phyloP scores from a whole-genome alignment of 163 green algal species.

The Prototheca cutis region DNA sequence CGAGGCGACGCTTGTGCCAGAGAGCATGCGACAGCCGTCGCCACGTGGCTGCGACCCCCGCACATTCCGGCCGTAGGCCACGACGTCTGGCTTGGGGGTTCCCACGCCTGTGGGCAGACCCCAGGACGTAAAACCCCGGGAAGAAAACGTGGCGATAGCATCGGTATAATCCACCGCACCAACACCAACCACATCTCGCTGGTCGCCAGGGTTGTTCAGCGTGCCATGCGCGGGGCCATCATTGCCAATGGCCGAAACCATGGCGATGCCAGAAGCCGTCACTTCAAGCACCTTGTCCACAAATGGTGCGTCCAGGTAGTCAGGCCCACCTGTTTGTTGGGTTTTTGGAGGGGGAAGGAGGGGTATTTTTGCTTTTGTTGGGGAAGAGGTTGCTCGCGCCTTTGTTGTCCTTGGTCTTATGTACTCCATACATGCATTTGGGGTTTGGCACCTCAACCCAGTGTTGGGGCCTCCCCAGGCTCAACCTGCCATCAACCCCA shows the following conservation, averaged over 20 bases:
- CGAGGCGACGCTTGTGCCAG: constrained; percentile 85
- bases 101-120: constrained; percentile 75
- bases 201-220: constrained; percentile 96
- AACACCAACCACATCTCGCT: constrained; percentile 95
- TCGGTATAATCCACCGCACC: constrained; percentile 82
- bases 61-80: constrained; percentile 89
- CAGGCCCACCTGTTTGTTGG: constrained; percentile 76
- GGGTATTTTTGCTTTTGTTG: no score
- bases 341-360: no score
- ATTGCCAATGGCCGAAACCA: constrained; percentile 93
- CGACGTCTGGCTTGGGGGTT: constrained; percentile 75
- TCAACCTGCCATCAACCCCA: neutral
- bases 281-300: constrained; percentile 94
- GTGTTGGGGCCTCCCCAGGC: neutral
- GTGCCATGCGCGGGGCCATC: constrained; percentile 93
- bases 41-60: constrained; percentile 76
- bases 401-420: no score
- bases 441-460: no score
- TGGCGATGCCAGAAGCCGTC: constrained; percentile 68
- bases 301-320: constrained; percentile 93
- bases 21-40: constrained; percentile 74
- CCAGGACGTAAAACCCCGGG: constrained; percentile 90
- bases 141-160: constrained; percentile 80
- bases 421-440: no score
- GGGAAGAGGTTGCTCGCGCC: no score